phyloP scores from a whole-genome alignment of 1,284 basidiomycete species.

The Takashimella koratensis region DNA sequence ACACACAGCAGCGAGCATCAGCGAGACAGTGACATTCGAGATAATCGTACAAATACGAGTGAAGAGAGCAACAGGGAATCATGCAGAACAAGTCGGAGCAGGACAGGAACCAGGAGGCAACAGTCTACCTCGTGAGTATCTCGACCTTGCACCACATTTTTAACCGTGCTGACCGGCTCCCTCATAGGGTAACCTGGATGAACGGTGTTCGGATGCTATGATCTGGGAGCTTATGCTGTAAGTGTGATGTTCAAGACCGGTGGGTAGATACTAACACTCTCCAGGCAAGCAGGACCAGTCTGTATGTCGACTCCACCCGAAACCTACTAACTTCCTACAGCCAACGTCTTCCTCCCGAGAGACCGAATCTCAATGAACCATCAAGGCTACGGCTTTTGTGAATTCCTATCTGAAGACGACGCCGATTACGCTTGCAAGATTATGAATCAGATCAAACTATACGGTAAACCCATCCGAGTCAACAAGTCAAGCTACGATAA shows the following conservation, averaged over 20 bases:
- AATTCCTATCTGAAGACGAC: constrained; percentile 96
- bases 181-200: constrained; percentile 97
- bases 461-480: constrained; percentile 95
- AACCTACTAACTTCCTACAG: constrained; percentile 50
- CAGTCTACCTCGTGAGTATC: constrained; percentile 75
- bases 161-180: no score
- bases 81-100: constrained; percentile 59
- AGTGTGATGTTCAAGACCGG: constrained; percentile 19
- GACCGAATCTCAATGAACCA: constrained; percentile 97
- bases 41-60: no score
- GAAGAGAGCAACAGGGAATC: background rate
- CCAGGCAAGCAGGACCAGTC: constrained; percentile 86
- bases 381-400: constrained; percentile 98
- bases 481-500: constrained; percentile 98
- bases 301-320: constrained; percentile 56
- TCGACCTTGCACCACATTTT: background rate
- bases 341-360: constrained; percentile 98
- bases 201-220: constrained; percentile 86
- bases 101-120: constrained; percentile 91
- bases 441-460: constrained; percentile 99
- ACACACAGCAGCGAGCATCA: background rate
- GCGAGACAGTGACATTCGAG: background rate
- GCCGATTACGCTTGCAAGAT: constrained; percentile 99
- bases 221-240: constrained; percentile 95
- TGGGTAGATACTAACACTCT: constrained; percentile 12